Percentiles rank a stretch among this genome's conserved stretches.
These are phyloP conservation scores for Saccharomycopsis javanensis DNA, from an alignment of 805 yeast genomes.

Conservation along the genomic window DNA sequence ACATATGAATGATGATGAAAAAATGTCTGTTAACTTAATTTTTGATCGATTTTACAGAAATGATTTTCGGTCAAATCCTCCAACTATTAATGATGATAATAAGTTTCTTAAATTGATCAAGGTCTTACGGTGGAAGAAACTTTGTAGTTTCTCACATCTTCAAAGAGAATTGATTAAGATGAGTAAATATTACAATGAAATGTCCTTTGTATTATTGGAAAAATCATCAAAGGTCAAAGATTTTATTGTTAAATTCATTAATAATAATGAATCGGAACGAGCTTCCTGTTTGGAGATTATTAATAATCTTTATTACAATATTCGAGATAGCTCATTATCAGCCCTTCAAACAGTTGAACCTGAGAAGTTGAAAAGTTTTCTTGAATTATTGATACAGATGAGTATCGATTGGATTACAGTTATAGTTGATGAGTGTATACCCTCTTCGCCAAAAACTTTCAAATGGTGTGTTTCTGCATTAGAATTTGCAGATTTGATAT, in stretches of 20 bases:
- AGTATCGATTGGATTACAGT: conserved; percentile 89
- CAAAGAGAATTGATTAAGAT: conserved; percentile 16
- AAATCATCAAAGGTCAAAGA: conserved; percentile 15
- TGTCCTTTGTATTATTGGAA: conserved; percentile 11
- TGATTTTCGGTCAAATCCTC: not conserved
- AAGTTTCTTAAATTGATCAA: conserved; percentile 4
- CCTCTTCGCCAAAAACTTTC: conserved; percentile 84
- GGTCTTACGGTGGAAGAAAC: conserved; percentile 5
- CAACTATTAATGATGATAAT: not conserved
- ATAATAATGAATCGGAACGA: not conserved
- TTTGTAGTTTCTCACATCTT: conserved; percentile 13
- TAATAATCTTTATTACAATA: conserved; percentile 15
- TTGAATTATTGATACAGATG: conserved; percentile 44
- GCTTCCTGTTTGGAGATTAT: conserved; percentile 11
- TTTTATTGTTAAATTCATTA: not conserved
- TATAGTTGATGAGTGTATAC: conserved; percentile 88
- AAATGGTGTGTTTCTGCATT: conserved; percentile 94
- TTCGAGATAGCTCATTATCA: conserved; percentile 13
- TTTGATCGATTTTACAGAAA: not conserved
- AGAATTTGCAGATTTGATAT: conserved; percentile 93
- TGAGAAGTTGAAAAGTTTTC: not conserved
- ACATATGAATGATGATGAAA: not conserved
- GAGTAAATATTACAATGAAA: conserved; percentile 9
- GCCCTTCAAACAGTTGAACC: conserved; percentile 11
- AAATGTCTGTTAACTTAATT: not conserved